Evolutionary conservation across 1,284 basidiomycete species (phyloP).

Genomic region (Puccinia hordei): DNA sequence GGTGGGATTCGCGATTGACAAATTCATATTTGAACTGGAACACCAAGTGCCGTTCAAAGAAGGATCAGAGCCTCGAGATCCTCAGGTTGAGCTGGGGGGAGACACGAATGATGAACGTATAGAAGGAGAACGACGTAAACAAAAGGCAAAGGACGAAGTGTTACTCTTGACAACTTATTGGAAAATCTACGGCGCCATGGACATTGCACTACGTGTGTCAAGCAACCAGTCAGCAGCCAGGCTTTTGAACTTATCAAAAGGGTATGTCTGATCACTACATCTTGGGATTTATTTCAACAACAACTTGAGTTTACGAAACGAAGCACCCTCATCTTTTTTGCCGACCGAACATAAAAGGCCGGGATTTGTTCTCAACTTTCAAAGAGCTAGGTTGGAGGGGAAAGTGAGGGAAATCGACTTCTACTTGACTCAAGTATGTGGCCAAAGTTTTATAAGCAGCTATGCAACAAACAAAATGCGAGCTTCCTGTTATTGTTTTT

Average conservation of each 20-base stretch:
- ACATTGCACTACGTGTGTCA: slow-evolving; percentile 14
- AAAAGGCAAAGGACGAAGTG: background rate
- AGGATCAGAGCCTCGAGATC: background rate
- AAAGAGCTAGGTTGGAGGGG: slow-evolving; percentile 27
- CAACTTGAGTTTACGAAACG: background rate
- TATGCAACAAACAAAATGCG: background rate
- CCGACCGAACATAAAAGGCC: background rate
- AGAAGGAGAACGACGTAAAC: background rate
- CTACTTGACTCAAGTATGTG: slow-evolving; percentile 7
- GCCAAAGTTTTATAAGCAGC: background rate
- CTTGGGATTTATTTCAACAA: background rate
- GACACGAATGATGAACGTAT: background rate
- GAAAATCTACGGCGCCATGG: slow-evolving; percentile 35
- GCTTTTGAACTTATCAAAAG: slow-evolving; percentile 23
- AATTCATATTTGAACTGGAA: slow-evolving; percentile 23
- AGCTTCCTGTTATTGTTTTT: background rate
- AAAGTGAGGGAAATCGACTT: slow-evolving; percentile 9
- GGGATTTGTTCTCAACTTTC: slow-evolving; percentile 25
- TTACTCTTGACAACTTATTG: slow-evolving; percentile 23
- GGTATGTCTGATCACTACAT: background rate
- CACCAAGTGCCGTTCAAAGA: background rate
- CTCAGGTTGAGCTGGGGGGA: background rate
- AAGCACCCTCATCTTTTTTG: background rate
- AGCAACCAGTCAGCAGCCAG: background rate
- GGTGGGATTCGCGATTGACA: slow-evolving; percentile 22